Evolutionary conservation across 2,329 filamentous ascomycete species (phyloP), one percentile per base, ranked within the genome.

Genomic region (Phyllachora maydis): DNA sequence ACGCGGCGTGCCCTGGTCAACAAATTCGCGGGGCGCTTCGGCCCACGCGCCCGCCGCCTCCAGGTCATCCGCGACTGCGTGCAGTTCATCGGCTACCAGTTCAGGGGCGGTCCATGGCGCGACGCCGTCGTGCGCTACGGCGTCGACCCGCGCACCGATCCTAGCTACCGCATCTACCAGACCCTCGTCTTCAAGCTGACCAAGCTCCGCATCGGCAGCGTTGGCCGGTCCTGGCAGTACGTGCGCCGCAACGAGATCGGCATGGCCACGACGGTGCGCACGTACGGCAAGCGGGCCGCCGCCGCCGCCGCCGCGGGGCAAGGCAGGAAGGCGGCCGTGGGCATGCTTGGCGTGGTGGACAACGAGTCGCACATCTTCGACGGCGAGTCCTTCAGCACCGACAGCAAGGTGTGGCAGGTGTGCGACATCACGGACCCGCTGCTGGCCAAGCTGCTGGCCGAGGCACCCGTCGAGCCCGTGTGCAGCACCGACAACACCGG

Each of bases 381-480:
- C 30, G 85, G 85, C 22, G 56, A 68, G 28, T 62, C 60, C 3
- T 66, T 85, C 26, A 66, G 67, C 10, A 63, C 65, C 2, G 82
- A 92, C 38, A 82, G 82, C 18, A 88, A 88, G 38, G 72, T 88
- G 23, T 98, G 82, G 75, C 88, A 95, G 53, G 64, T 90, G 14
- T 91, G 82, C 49, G 88, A 98, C 43, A 73, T 95, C 26, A 74
- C 67, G 0, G 85, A 95, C 37, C 77, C 81, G 0, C 40, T 83
- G 1, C 54, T 95, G 2, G 51, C 54, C 1, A 45, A 54, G 8
- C 50, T 93, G 3, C 56, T 92, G 18, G 59, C 69, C 11, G 62
- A 65, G 1, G 55, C 69, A 0, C 56, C 66, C 4, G 47, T 75
- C 12, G 59, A 69, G 4, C 40, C 51, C 1, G 49, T 52, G 7